Conservation (phyloP, 352 stramenopile species). For the Pythium periplocum region DNA sequence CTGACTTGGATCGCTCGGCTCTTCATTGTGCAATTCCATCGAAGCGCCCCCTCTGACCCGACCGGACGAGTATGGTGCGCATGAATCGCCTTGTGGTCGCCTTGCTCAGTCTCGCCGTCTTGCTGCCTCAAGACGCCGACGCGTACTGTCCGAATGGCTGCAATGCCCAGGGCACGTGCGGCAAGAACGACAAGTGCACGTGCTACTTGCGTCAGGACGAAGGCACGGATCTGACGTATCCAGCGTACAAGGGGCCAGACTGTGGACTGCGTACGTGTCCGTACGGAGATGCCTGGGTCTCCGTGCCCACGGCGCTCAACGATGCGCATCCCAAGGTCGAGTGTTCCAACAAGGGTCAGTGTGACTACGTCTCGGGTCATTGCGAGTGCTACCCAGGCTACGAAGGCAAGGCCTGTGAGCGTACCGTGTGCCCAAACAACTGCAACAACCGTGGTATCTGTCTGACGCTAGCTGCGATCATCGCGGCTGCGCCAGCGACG, state of each 20-base stretch:
- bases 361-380: slow-evolving; percentile 85
- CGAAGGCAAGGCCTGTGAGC: slow-evolving; percentile 88
- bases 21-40: too few relatives aligned
- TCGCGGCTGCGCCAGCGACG: slow-evolving; percentile 19
- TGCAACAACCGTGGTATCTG: slow-evolving; percentile 93
- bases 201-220: slow-evolving; percentile 85
- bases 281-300: slow-evolving; percentile 61
- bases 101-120: slow-evolving; percentile 25
- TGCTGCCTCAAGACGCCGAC: slow-evolving; percentile 22
- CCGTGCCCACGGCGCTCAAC: slow-evolving; percentile 55
- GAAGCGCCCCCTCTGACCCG: too few relatives aligned
- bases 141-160: slow-evolving; percentile 80
- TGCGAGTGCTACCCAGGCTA: slow-evolving; percentile 90
- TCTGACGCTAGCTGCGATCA: slow-evolving; percentile 86
- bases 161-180: slow-evolving; percentile 83
- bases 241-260: slow-evolving; percentile 68
- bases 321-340: slow-evolving; percentile 74
- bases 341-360: slow-evolving; percentile 93
- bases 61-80: too few relatives aligned
- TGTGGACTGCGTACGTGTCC: slow-evolving; percentile 79
- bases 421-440: slow-evolving; percentile 92
- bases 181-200: slow-evolving; percentile 89
- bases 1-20: too few relatives aligned
- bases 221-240: slow-evolving; percentile 25
- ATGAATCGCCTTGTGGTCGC: slow-evolving; percentile 17